Conservation (phyloP, 2,329 filamentous ascomycete genomes). For the Aspergillus versicolor region DNA sequence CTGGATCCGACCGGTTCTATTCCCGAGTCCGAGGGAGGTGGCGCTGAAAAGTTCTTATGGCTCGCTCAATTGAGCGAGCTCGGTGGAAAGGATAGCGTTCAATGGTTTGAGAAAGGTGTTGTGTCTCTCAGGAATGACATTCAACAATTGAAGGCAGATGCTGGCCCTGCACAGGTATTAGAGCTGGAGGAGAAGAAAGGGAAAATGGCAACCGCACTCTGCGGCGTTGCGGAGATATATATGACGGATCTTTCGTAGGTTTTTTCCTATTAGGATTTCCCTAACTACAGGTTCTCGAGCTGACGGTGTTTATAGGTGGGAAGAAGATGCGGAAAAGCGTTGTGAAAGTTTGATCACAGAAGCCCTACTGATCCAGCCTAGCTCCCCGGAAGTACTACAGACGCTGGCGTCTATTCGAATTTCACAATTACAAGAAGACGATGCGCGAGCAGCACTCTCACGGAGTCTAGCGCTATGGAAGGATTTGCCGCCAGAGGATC, state of each 20-base stretch:
- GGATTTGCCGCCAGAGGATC: slow-evolving; percentile 69
- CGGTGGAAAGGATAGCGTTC: slow-evolving; percentile 59
- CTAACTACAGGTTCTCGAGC: not conserved
- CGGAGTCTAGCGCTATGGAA: slow-evolving; percentile 83
- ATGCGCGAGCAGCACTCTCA: slow-evolving; percentile 75
- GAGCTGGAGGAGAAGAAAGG: slow-evolving; percentile 68
- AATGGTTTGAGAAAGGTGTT: slow-evolving; percentile 65
- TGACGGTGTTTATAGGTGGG: slow-evolving; percentile 55
- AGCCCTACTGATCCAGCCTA: slow-evolving; percentile 79
- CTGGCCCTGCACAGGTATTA: slow-evolving; percentile 36
- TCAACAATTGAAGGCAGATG: slow-evolving; percentile 57
- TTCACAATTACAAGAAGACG: slow-evolving; percentile 75
- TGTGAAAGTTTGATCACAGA: slow-evolving; percentile 91
- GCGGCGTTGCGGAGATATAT: slow-evolving; percentile 92
- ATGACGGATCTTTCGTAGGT: slow-evolving; percentile 92
- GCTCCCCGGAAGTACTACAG: slow-evolving; percentile 85
- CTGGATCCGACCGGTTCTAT: slow-evolving; percentile 74
- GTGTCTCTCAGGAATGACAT: slow-evolving; percentile 71
- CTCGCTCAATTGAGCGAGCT: slow-evolving; percentile 80
- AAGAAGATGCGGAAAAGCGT: slow-evolving; percentile 81
- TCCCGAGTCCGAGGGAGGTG: slow-evolving; percentile 72
- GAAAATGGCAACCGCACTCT: slow-evolving; percentile 87
- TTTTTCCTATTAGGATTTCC: not conserved
- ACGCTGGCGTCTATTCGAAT: slow-evolving; percentile 92
- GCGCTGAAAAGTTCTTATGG: slow-evolving; percentile 92